Evolutionary conservation across 1,284 basidiomycete genomes (phyloP).

Genomic region (Cerioporus squamosus): DNA sequence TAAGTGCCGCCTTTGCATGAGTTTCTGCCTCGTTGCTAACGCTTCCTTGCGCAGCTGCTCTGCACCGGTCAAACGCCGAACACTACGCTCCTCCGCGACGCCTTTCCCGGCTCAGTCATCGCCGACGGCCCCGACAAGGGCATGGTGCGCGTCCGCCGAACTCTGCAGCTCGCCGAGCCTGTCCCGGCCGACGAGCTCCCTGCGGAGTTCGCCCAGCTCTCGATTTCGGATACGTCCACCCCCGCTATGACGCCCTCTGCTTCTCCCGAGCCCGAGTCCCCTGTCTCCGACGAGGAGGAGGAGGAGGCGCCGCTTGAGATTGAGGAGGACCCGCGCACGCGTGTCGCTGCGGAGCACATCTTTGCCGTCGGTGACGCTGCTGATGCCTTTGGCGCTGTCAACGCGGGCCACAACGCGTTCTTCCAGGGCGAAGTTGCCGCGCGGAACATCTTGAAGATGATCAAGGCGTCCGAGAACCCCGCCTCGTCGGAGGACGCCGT

Average conservation of each 20-base stretch:
- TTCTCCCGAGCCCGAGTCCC: background rate
- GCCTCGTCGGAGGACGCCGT: constrained; percentile 27
- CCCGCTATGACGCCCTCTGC: background rate
- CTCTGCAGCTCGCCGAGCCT: constrained; percentile 57
- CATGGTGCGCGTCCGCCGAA: constrained; percentile 59
- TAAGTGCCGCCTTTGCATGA: constrained; percentile 30
- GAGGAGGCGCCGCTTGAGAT: constrained; percentile 23
- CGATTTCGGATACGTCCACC: constrained; percentile 5
- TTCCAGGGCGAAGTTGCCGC: constrained; percentile 62
- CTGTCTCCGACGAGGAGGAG: constrained; percentile 28
- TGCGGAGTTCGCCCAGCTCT: background rate
- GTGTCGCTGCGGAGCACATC: constrained; percentile 55
- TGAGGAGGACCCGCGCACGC: constrained; percentile 25
- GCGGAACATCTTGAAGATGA: constrained; percentile 53
- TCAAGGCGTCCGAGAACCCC: constrained; percentile 40
- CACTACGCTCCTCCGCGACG: constrained; percentile 55
- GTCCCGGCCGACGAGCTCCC: constrained; percentile 17
- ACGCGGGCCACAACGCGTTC: constrained; percentile 75
- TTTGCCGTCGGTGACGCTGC: constrained; percentile 75
- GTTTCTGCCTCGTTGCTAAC: background rate
- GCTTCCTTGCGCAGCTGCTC: constrained; percentile 51
- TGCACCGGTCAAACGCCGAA: constrained; percentile 82
- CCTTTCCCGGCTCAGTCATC: constrained; percentile 57
- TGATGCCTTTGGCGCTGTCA: constrained; percentile 70
- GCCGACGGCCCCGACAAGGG: constrained; percentile 40